These are phyloP conservation scores for Ophiocordyceps australis DNA, from an alignment of 2,329 filamentous ascomycete genomes.

Conservation along the genomic window DNA sequence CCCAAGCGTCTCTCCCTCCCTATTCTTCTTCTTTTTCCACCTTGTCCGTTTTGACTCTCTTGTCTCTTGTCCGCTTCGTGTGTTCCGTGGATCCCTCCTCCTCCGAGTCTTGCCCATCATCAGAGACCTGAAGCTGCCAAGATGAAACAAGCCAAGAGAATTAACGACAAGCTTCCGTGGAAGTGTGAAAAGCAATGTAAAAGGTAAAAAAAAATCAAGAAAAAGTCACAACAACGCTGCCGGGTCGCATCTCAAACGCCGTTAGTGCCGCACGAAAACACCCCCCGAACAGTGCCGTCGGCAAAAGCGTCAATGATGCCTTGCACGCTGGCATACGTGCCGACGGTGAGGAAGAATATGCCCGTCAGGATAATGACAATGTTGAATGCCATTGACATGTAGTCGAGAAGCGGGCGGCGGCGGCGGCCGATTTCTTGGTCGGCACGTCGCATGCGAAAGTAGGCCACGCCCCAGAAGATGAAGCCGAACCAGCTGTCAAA, in stretches of 20 bases:
- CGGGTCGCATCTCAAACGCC: constrained; percentile 25
- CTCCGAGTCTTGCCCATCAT: no score
- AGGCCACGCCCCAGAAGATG: constrained; percentile 83
- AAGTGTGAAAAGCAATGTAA: background rate
- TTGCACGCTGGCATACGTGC: constrained; percentile 65
- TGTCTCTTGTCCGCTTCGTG: no score
- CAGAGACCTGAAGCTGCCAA: no score
- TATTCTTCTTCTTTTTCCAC: no score
- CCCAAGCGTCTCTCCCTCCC: no score
- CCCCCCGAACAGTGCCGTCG: constrained; percentile 42
- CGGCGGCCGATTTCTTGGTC: constrained; percentile 35
- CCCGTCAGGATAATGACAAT: constrained; percentile 55
- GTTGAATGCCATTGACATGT: constrained; percentile 46
- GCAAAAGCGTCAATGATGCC: constrained; percentile 59
- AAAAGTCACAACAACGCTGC: background rate
- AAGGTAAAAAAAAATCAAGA: background rate
- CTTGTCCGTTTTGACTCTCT: no score
- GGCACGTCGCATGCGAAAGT: constrained; percentile 54
- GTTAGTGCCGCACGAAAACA: constrained; percentile 59
- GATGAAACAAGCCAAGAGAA: no score
- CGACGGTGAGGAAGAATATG: constrained; percentile 62
- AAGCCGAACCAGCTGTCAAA: constrained; percentile 92
- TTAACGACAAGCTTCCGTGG: no score
- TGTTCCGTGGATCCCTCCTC: no score
- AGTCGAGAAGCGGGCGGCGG: constrained; percentile 29